Evolutionary conservation across 352 stramenopile genomes (phyloP), one percentile per base, ranked within the genome.

Genomic region (Phytophthora nicotianae): DNA sequence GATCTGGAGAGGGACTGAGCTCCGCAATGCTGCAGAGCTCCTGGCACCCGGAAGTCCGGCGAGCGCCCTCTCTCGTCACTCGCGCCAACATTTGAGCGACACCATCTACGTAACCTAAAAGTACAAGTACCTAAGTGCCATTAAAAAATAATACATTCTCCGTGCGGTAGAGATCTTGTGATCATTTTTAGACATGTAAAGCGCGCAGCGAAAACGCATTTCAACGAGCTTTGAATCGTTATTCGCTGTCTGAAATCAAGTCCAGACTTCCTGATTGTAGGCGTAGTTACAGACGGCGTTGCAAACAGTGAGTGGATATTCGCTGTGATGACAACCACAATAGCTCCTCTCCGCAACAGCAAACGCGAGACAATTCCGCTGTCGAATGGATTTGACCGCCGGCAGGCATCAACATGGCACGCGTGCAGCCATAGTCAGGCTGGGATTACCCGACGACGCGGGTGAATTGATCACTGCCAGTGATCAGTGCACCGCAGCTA

Each of bases 1-100:
- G 72, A 41, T 73, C 68, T 3, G 62, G 72, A 17, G 64, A 80
- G 19, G 53, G 68, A 29, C 32, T 77, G 20, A 74, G 50, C 43
- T 65, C 62, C 20, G 51, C 63, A 65, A 43, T 26, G 48, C 14
- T 54, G 1, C 59, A 67, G 35, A 64, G 48, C 33, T 51, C 59
- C 8, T 77, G 68, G 72, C 68, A 75, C 21, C 59, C 67, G 7
- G 64, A 77, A 2, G 40, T 60, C n/a, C 51, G 64, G 50, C 68
- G 63, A 52, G 24, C 32, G 16, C 53, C 58, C 4, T 59, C 53
- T 14, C 58, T 76, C 41, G 57, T 60, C 11, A 69, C 55, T 14
- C 61, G 66, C 13, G 42, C 66, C 26, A 69, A 75, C 58, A 72
- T 75, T 16, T 75, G 58, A 59, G 27, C 40, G 19, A 26, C 3